These are phyloP conservation scores for Vitis amurensis DNA, from an alignment of 164 flowering plant genomes.

Conservation along the genomic window DNA sequence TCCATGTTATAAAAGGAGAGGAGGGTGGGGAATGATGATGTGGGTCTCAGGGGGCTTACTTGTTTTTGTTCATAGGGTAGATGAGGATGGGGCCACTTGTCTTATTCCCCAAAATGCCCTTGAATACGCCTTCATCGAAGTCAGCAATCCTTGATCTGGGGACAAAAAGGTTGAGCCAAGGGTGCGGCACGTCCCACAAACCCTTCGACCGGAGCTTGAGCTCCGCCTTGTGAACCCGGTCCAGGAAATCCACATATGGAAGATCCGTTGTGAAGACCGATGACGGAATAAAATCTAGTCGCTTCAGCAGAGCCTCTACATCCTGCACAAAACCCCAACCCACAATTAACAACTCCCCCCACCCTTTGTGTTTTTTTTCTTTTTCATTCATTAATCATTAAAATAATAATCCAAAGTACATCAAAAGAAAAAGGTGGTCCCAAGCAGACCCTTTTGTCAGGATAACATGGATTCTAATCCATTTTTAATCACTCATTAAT, in stretches of 20 bases:
- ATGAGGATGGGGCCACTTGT: constrained; percentile 92
- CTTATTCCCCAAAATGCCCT: constrained; percentile 85
- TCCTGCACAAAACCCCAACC: constrained; percentile 46
- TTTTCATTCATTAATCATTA: neutral
- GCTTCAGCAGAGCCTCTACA: constrained; percentile 60
- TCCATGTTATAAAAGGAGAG: neutral
- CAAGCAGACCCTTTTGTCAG: constrained; percentile 28
- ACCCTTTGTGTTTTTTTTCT: neutral
- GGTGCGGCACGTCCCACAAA: constrained; percentile 96
- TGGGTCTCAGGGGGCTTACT: constrained; percentile 44
- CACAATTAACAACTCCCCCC: neutral
- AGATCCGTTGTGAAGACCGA: constrained; percentile 78
- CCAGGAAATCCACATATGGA: constrained; percentile 81
- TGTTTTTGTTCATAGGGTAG: constrained; percentile 94
- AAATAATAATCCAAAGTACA: constrained; percentile 7
- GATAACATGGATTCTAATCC: constrained; percentile 24
- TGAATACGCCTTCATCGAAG: constrained; percentile 82
- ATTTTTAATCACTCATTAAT: constrained; percentile 9
- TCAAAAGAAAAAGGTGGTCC: constrained; percentile 7
- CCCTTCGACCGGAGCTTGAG: constrained; percentile 84
- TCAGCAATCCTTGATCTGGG: constrained; percentile 80
- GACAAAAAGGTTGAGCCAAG: constrained; percentile 95
- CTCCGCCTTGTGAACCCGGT: constrained; percentile 97
- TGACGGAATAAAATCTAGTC: constrained; percentile 61
- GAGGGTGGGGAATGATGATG: no score